These are phyloP conservation scores for Meira miltonrushii DNA, from an alignment of 1,284 basidiomycete species.

Conservation along the genomic window DNA sequence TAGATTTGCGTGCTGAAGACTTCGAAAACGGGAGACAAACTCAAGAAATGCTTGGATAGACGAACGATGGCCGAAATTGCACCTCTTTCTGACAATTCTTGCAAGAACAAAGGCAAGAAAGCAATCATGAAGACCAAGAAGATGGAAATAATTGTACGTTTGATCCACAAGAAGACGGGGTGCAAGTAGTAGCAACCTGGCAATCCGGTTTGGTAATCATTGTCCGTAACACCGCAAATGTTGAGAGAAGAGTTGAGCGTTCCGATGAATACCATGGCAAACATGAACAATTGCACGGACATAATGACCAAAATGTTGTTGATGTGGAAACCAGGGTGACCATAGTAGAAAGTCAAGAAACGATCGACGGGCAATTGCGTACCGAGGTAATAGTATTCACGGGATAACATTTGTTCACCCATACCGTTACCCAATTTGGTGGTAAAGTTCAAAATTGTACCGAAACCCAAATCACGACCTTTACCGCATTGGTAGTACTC, in stretches of 20 bases:
- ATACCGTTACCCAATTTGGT: constrained; percentile 99
- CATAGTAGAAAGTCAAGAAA: constrained; percentile 99
- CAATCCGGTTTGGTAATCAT: constrained; percentile 46
- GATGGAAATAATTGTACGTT: constrained; percentile 52
- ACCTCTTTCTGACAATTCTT: constrained; percentile 51
- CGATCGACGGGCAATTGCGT: constrained; percentile 98
- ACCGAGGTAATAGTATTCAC: constrained; percentile 98
- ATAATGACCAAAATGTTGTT: constrained; percentile 81
- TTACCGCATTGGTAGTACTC: constrained; percentile 98
- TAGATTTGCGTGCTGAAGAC: constrained; percentile 52
- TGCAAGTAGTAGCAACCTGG: constrained; percentile 52
- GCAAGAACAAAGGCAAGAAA: constrained; percentile 51
- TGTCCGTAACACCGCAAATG: constrained; percentile 46
- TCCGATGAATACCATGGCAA: constrained; percentile 51
- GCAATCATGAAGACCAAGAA: constrained; percentile 53
- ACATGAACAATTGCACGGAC: constrained; percentile 52
- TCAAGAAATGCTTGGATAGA: constrained; percentile 51
- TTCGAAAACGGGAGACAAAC: constrained; percentile 50
- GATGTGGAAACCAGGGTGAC: constrained; percentile 98
- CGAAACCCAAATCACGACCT: constrained; percentile 96
- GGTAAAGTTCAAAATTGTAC: constrained; percentile 98
- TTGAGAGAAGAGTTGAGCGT: constrained; percentile 48
- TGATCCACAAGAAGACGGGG: constrained; percentile 52
- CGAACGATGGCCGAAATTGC: constrained; percentile 49
- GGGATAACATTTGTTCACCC: constrained; percentile 98